phyloP scores from a whole-genome alignment of 2,329 filamentous ascomycete genomes.

The Fusarium burgessii region DNA sequence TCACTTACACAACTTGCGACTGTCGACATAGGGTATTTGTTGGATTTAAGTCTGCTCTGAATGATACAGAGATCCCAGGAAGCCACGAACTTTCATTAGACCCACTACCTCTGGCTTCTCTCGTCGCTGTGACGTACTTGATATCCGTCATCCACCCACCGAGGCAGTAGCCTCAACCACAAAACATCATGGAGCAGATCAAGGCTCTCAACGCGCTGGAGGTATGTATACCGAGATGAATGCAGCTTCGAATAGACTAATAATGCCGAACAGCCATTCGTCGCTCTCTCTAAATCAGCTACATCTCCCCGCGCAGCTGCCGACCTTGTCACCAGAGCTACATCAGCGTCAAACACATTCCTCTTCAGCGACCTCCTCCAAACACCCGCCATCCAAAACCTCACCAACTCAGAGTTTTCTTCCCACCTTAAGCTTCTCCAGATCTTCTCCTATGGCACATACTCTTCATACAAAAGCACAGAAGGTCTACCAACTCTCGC shows the following conservation, averaged over 20 bases:
- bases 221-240: constrained; percentile 53
- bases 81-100: neutral
- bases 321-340: constrained; percentile 88
- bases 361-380: constrained; percentile 95
- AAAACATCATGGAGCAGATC: constrained; percentile 75
- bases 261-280: constrained; percentile 77
- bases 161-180: constrained; percentile 44
- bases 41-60: neutral
- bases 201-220: constrained; percentile 74
- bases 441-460: constrained; percentile 94
- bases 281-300: constrained; percentile 88
- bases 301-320: constrained; percentile 85
- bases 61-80: neutral
- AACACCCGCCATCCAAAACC: constrained; percentile 80
- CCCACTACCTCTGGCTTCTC: neutral
- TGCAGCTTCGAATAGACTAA: neutral
- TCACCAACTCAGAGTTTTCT: constrained; percentile 72
- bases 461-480: constrained; percentile 73
- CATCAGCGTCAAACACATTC: constrained; percentile 88
- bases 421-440: constrained; percentile 78
- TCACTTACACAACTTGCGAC: constrained; percentile 8
- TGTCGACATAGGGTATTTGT: neutral
- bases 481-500: constrained; percentile 75
- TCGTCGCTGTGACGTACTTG: constrained; percentile 9
- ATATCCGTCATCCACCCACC: constrained; percentile 12